Base-by-base conservation (phyloP, 2,329 filamentous ascomycete species). In the Cryphonectria carpinicola region DNA sequence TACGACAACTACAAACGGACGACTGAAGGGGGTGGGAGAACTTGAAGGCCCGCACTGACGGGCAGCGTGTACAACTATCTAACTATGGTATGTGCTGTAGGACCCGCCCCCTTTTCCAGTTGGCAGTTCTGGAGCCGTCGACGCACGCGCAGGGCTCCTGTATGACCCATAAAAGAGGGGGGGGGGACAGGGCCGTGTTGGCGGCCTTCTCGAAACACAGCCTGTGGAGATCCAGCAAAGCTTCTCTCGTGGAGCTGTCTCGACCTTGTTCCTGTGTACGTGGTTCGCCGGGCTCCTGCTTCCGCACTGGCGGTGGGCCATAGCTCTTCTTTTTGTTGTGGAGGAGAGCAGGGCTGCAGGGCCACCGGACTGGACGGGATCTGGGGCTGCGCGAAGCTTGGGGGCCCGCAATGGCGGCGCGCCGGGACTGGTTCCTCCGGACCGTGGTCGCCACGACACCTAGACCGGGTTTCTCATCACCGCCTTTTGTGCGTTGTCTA, bases 181-280 rank as follows among this genome's bases (percentile, higher is more conserved):
- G 14, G 52, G 22, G 46, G 25, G 11, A 28, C n/a, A 56, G 60
- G 46, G 62, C 66, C 70, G 67, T 66, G 70, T 56, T 69, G 70
- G 62, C 32, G 66, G 56, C 22, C 67, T 71, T 71, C 70, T 69
- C 62, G 70, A 71, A 71, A 68, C 67, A 49, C 67, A 25, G 46
- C 17, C 46, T 49, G 64, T 65, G 65, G 41, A 41, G 58, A 19
- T 52, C 46, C 56, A 41, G 43, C 41, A 14, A 49, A 65, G 62
- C 41, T 56, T 56, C 52, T 56, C 52, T 56, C 52, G 66, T 56
- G 52, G 63, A 32, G 39, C 58, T 39, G 37, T 41, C 25, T 49
- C 46, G 43, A 49, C 17, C 43, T 49, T 19, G 43, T 19, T 49
- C 37, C 60, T 35, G 66, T 61, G 41, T 49, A 62, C 64, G 60